These are phyloP conservation scores for Kernera saxatilis DNA, from an alignment of 345 rosid species.

Conservation along the genomic window DNA sequence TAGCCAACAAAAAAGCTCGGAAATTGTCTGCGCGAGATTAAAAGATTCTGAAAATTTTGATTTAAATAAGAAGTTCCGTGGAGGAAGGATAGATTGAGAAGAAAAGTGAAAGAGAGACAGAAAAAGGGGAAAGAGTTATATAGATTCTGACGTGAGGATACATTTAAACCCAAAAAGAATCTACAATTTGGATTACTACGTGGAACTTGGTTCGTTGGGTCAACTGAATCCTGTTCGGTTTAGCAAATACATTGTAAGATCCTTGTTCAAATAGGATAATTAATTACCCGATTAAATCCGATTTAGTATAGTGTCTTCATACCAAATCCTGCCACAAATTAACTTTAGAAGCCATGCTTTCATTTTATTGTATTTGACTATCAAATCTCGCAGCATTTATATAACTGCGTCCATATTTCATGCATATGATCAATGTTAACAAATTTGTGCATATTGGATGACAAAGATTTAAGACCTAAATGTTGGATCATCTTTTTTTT, in stretches of 20 bases:
- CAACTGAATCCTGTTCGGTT: slow-evolving; percentile 1
- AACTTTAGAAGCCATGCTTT: neutral
- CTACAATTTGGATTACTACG: slow-evolving; percentile 3
- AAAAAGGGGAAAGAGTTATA: slow-evolving; percentile 10
- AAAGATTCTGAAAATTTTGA: neutral
- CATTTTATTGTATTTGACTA: neutral
- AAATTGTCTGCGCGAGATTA: slow-evolving; percentile 3
- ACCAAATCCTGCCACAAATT: neutral
- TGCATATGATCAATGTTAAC: neutral
- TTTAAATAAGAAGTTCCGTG: slow-evolving; percentile 5
- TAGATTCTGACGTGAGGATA: slow-evolving; percentile 24
- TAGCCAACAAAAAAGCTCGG: neutral
- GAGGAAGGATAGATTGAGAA: slow-evolving; percentile 17
- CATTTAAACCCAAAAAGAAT: neutral
- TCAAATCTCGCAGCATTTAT: neutral
- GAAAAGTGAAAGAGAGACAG: slow-evolving; percentile 25
- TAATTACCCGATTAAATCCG: neutral
- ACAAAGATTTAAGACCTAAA: neutral
- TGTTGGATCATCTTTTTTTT: no score
- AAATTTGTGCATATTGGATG: neutral
- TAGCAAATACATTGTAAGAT: neutral
- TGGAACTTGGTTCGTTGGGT: slow-evolving; percentile 17
- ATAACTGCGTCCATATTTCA: neutral
- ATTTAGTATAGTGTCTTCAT: neutral
- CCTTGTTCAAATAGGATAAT: neutral